A percentile compares a stretch with the other conserved stretches of the same genome.
Conservation (phyloP, 2,329 filamentous ascomycete genomes). For the Leptographium procerum region DNA sequence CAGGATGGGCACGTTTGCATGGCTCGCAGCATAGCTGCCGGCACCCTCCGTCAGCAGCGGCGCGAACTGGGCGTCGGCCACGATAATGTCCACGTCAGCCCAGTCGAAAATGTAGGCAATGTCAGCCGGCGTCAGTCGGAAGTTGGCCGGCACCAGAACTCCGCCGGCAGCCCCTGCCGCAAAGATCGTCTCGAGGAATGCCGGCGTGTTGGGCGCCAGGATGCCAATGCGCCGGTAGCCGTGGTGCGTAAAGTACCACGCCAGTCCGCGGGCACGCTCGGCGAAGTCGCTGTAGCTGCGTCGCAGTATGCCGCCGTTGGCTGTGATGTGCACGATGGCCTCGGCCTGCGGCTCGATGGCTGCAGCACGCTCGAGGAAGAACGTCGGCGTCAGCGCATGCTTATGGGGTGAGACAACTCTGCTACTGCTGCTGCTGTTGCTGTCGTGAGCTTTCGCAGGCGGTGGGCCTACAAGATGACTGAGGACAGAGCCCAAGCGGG, state of each 20-base stretch:
- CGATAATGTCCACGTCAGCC: conserved; percentile 73
- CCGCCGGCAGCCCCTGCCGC: conserved; percentile 74
- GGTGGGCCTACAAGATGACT: conserved; percentile 32
- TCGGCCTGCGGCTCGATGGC: conserved; percentile 76
- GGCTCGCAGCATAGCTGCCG: conserved; percentile 47
- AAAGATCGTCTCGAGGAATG: conserved; percentile 84
- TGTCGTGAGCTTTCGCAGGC: neutral
- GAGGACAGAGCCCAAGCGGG: conserved; percentile 47
- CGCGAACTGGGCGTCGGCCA: conserved; percentile 75
- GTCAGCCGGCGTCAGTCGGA: conserved; percentile 66
- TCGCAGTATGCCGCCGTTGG: conserved; percentile 61
- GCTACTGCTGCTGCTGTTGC: neutral
- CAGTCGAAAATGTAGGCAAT: conserved; percentile 85
- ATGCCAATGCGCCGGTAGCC: conserved; percentile 70
- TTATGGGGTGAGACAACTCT: conserved; percentile 35
- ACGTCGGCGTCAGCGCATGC: conserved; percentile 75
- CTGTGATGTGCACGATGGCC: conserved; percentile 76
- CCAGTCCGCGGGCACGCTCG: conserved; percentile 75
- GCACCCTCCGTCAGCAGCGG: conserved; percentile 39
- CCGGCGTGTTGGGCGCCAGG: conserved; percentile 83
- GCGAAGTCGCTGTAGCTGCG: conserved; percentile 73
- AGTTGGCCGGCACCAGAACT: conserved; percentile 58
- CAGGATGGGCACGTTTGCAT: conserved; percentile 58
- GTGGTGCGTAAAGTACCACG: conserved; percentile 73
- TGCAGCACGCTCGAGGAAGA: conserved; percentile 71